Evolutionary conservation across 306 rosid genomes (phyloP).

Genomic region (Gleditsia sinensis): DNA sequence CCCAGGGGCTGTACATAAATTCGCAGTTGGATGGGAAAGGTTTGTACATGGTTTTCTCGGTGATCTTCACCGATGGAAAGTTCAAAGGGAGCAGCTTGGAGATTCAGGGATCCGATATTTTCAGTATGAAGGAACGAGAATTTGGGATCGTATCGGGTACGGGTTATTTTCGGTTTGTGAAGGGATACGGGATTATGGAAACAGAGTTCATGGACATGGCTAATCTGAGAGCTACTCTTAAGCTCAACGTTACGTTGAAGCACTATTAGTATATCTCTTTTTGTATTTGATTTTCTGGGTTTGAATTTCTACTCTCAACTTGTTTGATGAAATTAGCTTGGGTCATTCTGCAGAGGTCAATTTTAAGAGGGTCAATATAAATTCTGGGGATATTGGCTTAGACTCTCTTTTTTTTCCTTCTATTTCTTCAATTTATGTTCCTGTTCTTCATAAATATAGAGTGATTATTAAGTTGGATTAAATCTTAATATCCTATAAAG

Average conservation of each 20-base stretch:
- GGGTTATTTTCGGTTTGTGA: conserved; percentile 61
- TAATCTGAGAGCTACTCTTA: conserved; percentile 52
- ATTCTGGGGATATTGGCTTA: not conserved
- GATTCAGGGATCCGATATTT: conserved; percentile 61
- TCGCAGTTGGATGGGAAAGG: conserved; percentile 59
- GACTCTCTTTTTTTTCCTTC: no score
- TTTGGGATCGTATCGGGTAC: conserved; percentile 67
- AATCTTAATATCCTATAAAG: no score
- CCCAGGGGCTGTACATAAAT: conserved; percentile 61
- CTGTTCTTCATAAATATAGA: no score
- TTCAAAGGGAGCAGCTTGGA: conserved; percentile 61
- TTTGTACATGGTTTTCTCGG: conserved; percentile 55
- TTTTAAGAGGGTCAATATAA: no score
- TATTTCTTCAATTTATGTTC: no score
- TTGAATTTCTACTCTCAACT: not conserved
- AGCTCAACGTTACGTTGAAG: conserved; percentile 55
- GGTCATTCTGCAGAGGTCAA: not conserved
- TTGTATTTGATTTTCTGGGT: not conserved
- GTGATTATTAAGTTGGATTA: no score
- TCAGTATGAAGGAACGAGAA: conserved; percentile 43
- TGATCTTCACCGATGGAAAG: conserved; percentile 53
- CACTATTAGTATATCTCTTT: conserved; percentile 36
- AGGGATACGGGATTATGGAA: conserved; percentile 63
- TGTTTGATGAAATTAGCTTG: not conserved
- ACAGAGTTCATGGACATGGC: conserved; percentile 56